Conservation (phyloP, 345 rosid species). For the Citrus sp. region DNA sequence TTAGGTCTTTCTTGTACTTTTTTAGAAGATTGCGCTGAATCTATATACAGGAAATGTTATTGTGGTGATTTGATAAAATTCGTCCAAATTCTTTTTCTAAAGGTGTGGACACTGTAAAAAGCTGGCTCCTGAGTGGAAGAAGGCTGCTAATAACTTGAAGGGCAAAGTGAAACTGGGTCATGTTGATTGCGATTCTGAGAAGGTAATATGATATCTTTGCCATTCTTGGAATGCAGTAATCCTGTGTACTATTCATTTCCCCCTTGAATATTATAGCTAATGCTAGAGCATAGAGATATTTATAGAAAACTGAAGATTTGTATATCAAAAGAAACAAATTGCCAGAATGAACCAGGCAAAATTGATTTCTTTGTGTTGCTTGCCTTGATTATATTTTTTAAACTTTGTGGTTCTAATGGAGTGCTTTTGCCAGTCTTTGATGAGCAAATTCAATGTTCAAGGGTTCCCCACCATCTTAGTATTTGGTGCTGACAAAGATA, state of each 20-base stretch:
- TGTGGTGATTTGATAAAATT: constrained; percentile 6
- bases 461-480: constrained; percentile 95
- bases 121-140: constrained; percentile 98
- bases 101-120: constrained; percentile 99
- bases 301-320: not conserved
- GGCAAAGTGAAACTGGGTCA: constrained; percentile 97
- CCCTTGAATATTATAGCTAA: not conserved
- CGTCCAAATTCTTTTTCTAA: constrained; percentile 15
- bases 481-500: constrained; percentile 87
- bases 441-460: constrained; percentile 92
- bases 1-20: not conserved
- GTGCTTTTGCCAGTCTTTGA: constrained; percentile 60
- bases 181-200: constrained; percentile 83
- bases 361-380: not conserved
- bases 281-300: not conserved
- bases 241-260: not conserved
- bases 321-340: not conserved
- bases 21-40: not conserved
- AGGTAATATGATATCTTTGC: constrained; percentile 41
- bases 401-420: constrained; percentile 17
- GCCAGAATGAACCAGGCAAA: not conserved
- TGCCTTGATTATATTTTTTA: not conserved
- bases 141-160: constrained; percentile 79
- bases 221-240: not conserved
- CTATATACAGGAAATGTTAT: not conserved